Percentiles rank a stretch among this genome's conserved stretches.
These are phyloP conservation scores for Cryptococcus hybrid DNA, from an alignment of 1,284 basidiomycete species.

Conservation along the genomic window DNA sequence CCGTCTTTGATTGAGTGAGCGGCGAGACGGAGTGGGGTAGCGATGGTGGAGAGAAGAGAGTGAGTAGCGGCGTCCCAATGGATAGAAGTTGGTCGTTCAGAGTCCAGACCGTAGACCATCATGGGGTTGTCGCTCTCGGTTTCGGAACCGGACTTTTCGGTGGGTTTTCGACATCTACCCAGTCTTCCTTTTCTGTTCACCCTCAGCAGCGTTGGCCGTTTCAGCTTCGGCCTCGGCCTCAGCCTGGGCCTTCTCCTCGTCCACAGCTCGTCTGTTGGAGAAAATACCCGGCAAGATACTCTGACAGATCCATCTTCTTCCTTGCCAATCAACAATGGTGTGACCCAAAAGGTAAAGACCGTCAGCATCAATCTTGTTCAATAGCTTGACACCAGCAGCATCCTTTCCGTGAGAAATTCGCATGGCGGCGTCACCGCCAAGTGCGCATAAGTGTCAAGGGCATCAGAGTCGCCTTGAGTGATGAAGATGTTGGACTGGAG, in stretches of 20 bases:
- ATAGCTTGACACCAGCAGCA: slow-evolving; percentile 54
- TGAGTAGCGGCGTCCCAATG: slow-evolving; percentile 55
- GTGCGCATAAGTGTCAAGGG: slow-evolving; percentile 56
- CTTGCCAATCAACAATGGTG: slow-evolving; percentile 59
- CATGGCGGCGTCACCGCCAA: slow-evolving; percentile 58
- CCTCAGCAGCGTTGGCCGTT: slow-evolving; percentile 18
- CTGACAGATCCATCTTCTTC: slow-evolving; percentile 60
- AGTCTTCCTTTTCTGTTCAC: slow-evolving; percentile 46
- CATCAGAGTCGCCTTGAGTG: slow-evolving; percentile 56
- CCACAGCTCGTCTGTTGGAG: slow-evolving; percentile 46
- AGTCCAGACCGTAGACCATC: slow-evolving; percentile 58
- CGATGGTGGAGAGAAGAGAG: slow-evolving; percentile 55
- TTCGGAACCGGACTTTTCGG: slow-evolving; percentile 64
- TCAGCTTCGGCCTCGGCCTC: slow-evolving; percentile 26
- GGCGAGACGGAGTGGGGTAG: slow-evolving; percentile 54
- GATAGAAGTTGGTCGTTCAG: slow-evolving; percentile 53
- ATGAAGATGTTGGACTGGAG: slow-evolving; percentile 60
- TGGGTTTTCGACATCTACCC: slow-evolving; percentile 58
- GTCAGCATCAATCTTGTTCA: slow-evolving; percentile 63
- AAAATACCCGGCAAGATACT: slow-evolving; percentile 59
- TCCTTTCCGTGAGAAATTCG: slow-evolving; percentile 59
- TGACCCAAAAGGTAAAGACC: slow-evolving; percentile 75
- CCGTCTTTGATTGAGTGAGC: slow-evolving; percentile 54
- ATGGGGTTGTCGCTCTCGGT: slow-evolving; percentile 46
- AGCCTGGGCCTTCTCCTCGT: slow-evolving; percentile 26